Evolutionary conservation across 257 asterid species (phyloP), one percentile per base, ranked within the genome.

Genomic region (Ophiorrhiza pumila): DNA sequence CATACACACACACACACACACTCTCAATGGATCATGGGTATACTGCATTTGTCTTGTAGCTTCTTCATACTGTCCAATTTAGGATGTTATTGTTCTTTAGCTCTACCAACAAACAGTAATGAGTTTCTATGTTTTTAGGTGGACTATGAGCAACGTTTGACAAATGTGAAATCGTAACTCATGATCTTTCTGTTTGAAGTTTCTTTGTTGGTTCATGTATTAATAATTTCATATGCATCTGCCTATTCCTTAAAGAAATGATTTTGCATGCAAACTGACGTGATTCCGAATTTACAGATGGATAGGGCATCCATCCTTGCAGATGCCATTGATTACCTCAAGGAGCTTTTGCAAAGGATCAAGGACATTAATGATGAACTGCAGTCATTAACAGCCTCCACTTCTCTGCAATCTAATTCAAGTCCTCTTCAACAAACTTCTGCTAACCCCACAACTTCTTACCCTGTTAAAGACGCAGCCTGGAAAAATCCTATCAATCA

Each of bases 231-330:
- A n/a, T n/a, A n/a, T n/a, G n/a, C n/a, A 31, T 9, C 45, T 13
- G 34, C 41, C 17, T 60, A 46, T 47, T 62, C 37, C 73, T 32
- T 69, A 35, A 73, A 73, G 31, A 37, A 35, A 63, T 41, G 55
- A 39, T 55, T 34, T 14, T 20, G 59, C 31, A 31, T n/a, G 1
- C 22, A 45, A 61, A 47, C 20, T 46, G 56, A 62, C 62, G 12
- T 70, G 71, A 27, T 61, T 49, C 56, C 23, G 32, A 46, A 43
- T 50, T 23, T 49, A 63, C 57, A 76, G 80, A 76, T 76, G 80
- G 76, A 76, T 58, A 71, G 80, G 69, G 80, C 80, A 47, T 76
- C 80, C 70, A 76, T 76, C 52, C 80, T 76, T 76, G 80, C 70
- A 8, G 80, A 76, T 63, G 76, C 80, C 31, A 64, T 71, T 76